A percentile compares a stretch with the other conserved stretches of the same genome.
These are phyloP conservation scores for Metarhizium humberi DNA, from an alignment of 2,329 filamentous ascomycete species.

Conservation along the genomic window DNA sequence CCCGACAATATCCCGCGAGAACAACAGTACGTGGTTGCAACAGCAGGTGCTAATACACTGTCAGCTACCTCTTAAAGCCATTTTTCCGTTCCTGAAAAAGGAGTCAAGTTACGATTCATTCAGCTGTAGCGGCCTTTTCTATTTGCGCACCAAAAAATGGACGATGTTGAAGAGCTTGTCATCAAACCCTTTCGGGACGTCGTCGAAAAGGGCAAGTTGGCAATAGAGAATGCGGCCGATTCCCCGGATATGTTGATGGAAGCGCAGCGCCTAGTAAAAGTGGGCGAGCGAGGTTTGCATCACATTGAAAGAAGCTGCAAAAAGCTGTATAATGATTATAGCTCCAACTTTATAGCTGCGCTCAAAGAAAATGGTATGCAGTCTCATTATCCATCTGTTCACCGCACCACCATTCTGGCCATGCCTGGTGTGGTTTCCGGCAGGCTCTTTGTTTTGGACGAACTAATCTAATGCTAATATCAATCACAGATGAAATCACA, in stretches of 20 bases:
- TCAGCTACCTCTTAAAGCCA: not conserved
- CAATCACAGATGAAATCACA: constrained; percentile 38
- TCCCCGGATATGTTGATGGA: constrained; percentile 38
- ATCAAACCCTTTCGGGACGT: constrained; percentile 43
- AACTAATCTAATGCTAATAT: not conserved
- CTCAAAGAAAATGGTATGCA: constrained; percentile 44
- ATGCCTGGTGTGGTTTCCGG: not conserved
- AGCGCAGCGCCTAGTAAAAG: constrained; percentile 35
- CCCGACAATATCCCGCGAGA: not conserved
- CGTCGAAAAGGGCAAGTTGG: constrained; percentile 38
- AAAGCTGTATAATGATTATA: constrained; percentile 39
- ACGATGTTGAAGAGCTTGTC: constrained; percentile 33
- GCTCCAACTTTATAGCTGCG: constrained; percentile 37
- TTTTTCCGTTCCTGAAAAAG: not conserved
- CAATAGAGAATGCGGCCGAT: constrained; percentile 37
- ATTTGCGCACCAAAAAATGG: constrained; percentile 19
- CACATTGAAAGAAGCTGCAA: constrained; percentile 42
- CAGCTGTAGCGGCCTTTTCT: not conserved
- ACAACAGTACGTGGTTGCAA: not conserved
- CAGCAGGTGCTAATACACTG: not conserved
- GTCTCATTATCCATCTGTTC: not conserved
- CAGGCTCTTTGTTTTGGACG: not conserved
- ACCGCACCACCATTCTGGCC: not conserved
- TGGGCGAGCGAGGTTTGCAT: constrained; percentile 39
- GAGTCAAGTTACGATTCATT: not conserved